These are phyloP conservation scores for Thraustochytrium striatum DNA, from an alignment of 352 stramenopile species.

Conservation along the genomic window DNA sequence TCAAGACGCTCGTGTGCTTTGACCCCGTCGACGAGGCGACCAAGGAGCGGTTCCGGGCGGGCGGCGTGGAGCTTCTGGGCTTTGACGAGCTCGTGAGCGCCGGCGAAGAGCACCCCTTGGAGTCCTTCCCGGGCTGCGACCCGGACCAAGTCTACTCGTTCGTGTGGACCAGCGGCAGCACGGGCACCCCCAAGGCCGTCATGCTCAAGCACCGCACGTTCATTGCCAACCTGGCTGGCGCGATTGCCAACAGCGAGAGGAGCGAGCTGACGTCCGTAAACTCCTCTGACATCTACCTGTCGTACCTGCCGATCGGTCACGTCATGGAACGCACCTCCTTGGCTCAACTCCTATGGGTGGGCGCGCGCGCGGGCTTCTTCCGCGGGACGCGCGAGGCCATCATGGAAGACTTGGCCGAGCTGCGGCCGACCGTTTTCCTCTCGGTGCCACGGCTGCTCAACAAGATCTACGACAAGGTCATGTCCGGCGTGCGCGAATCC, in stretches of 20 bases:
- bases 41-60: slow-evolving; percentile 54
- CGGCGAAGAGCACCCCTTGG: slow-evolving; percentile 51
- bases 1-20: slow-evolving; percentile 53
- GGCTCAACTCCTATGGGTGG: slow-evolving; percentile 63
- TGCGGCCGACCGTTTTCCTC: slow-evolving; percentile 82
- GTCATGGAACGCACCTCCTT: slow-evolving; percentile 88
- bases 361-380: slow-evolving; percentile 82
- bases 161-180: slow-evolving; percentile 92
- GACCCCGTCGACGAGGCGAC: slow-evolving; percentile 3
- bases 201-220: slow-evolving; percentile 83
- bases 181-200: slow-evolving; percentile 91
- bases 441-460: slow-evolving; percentile 88
- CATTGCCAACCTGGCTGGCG: slow-evolving; percentile 58
- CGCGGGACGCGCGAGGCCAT: slow-evolving; percentile 79
- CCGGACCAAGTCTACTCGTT: slow-evolving; percentile 85
- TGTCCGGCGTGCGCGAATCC: slow-evolving; percentile 60
- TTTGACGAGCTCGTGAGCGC: slow-evolving; percentile 34
- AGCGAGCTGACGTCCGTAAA: slow-evolving; percentile 46
- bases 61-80: slow-evolving; percentile 16
- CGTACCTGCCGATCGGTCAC: slow-evolving; percentile 91
- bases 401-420: slow-evolving; percentile 81
- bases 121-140: slow-evolving; percentile 56
- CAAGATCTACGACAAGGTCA: slow-evolving; percentile 89
- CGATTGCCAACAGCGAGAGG: slow-evolving; percentile 53
- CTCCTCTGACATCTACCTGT: slow-evolving; percentile 78